phyloP scores from a whole-genome alignment of 352 stramenopile species.

The Phytophthora brassicae region DNA sequence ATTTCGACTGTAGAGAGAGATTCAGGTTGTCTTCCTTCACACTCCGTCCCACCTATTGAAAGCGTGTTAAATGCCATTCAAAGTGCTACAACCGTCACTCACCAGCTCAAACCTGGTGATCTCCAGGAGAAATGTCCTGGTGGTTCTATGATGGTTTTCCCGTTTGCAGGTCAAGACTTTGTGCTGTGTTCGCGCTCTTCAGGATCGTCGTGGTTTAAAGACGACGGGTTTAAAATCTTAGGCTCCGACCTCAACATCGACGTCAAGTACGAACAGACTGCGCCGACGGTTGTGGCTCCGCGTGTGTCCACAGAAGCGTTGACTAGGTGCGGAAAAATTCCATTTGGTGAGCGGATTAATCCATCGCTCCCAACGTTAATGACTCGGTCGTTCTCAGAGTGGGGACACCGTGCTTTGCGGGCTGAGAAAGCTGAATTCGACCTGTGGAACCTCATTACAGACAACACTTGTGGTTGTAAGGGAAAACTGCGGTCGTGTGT shows the following conservation, averaged over 20 bases:
- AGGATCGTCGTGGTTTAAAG: conserved; percentile 17
- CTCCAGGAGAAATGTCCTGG: conserved; percentile 17
- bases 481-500: conserved; percentile 42
- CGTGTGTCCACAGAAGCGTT: conserved; percentile 12
- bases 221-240: conserved; percentile 43
- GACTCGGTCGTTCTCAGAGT: conserved; percentile 24
- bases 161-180: conserved; percentile 47
- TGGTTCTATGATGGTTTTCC: conserved; percentile 30
- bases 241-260: conserved; percentile 45
- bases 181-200: conserved; percentile 36
- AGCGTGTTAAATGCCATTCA: conserved; percentile 34
- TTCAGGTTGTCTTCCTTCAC: conserved; percentile 29
- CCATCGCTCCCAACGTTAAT: conserved; percentile 28
- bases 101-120: conserved; percentile 1
- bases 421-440: conserved; percentile 16
- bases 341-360: conserved; percentile 20
- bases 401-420: conserved; percentile 27
- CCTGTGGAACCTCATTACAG: conserved; percentile 29
- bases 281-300: conserved; percentile 24
- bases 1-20: background rate
- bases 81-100: conserved; percentile 10
- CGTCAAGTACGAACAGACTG: conserved; percentile 34
- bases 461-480: conserved; percentile 45
- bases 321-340: conserved; percentile 25
- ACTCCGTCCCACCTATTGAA: conserved; percentile 32